phyloP scores from a whole-genome alignment of 768 basidiomycete species.

The Pleurotus platypus region DNA sequence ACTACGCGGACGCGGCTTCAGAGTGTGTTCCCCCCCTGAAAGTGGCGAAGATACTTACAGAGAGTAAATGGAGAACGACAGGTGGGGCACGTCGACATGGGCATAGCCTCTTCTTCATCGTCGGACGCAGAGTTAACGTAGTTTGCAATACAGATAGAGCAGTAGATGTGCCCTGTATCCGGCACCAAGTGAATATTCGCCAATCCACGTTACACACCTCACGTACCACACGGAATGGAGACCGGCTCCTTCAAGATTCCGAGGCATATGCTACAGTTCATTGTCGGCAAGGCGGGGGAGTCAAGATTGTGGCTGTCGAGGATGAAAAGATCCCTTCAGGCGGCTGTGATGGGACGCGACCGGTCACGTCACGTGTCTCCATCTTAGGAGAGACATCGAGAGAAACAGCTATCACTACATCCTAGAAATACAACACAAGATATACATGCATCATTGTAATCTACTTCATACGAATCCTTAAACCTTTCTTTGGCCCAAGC shows the following conservation, averaged over 20 bases:
- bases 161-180: slow-evolving; percentile 9
- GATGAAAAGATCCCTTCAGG: too few species aligned
- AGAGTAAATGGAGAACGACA: background rate
- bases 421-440: too few species aligned
- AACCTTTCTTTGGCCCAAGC: slow-evolving; percentile 3
- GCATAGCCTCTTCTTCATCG: background rate
- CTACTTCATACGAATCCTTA: slow-evolving; percentile 1
- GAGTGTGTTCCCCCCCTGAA: too few species aligned
- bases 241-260: background rate
- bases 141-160: slow-evolving; percentile 3
- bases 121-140: slow-evolving; percentile 7
- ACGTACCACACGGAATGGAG: slow-evolving; percentile 8
- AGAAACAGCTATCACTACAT: too few species aligned
- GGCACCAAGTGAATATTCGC: background rate
- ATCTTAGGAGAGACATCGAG: too few species aligned
- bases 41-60: slow-evolving; percentile 25
- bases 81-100: slow-evolving; percentile 3
- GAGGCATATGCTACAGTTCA: slow-evolving; percentile 5
- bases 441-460: too few species aligned
- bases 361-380: too few species aligned
- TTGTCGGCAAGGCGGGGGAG: background rate
- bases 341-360: too few species aligned
- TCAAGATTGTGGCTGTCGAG: background rate
- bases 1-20: background rate
- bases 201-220: background rate